phyloP scores from a whole-genome alignment of 805 yeast species.

The Cyberlindnera mrakii region DNA sequence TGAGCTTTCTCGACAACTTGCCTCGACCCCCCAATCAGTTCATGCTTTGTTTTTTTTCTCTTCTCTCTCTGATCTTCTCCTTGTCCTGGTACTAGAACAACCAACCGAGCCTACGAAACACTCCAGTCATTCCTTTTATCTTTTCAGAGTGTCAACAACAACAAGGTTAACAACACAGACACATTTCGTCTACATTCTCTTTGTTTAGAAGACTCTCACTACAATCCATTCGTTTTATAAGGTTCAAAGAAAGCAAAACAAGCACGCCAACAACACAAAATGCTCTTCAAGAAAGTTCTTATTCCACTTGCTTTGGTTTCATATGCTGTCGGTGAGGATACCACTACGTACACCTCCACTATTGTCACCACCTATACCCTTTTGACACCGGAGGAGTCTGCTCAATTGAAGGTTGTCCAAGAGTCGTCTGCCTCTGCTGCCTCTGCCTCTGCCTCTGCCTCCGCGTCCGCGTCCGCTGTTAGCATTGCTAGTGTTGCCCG shows the following conservation, averaged over 20 bases:
- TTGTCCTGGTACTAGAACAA: too few relatives aligned
- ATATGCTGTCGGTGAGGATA: constrained; percentile 28
- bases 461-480: constrained; percentile 4
- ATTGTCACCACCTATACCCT: constrained; percentile 28
- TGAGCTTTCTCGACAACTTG: too few relatives aligned
- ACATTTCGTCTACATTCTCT: too few relatives aligned
- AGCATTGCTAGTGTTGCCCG: constrained; percentile 11
- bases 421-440: constrained; percentile 11
- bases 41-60: too few relatives aligned
- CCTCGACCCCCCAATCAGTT: too few relatives aligned
- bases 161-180: background rate
- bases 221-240: background rate
- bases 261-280: constrained; percentile 5
- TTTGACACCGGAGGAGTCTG: constrained; percentile 23
- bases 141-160: constrained; percentile 21
- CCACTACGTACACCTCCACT: constrained; percentile 33
- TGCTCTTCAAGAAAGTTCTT: constrained; percentile 19
- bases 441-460: constrained; percentile 7
- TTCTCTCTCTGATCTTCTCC: too few relatives aligned
- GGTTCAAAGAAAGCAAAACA: background rate
- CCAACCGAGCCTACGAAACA: constrained; percentile 4
- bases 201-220: background rate
- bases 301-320: constrained; percentile 24
- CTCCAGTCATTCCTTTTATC: constrained; percentile 28
- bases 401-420: constrained; percentile 2